Conservation (phyloP, 2,329 filamentous ascomycete species). For the Penicillium sp. region DNA sequence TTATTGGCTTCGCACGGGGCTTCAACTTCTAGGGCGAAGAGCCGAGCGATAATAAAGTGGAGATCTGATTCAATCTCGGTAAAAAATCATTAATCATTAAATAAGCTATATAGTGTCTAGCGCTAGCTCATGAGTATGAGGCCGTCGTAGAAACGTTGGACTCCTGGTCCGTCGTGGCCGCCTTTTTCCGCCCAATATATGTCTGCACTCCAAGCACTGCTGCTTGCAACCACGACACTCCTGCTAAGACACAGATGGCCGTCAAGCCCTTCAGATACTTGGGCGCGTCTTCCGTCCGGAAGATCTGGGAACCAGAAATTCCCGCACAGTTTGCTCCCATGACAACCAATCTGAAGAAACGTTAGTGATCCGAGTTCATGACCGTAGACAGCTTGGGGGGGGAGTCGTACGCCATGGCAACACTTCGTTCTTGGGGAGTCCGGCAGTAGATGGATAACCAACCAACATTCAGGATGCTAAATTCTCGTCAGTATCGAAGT, state of each 20-base stretch:
- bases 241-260: constrained; percentile 26
- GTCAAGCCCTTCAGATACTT: constrained; percentile 29
- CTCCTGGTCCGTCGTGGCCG: not conserved
- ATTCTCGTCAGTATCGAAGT: constrained; percentile 4
- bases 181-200: constrained; percentile 24
- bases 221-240: constrained; percentile 23
- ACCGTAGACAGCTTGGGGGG: not conserved
- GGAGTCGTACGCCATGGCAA: constrained; percentile 57
- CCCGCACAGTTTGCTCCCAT: constrained; percentile 64
- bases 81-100: not conserved
- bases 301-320: constrained; percentile 63
- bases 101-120: not conserved
- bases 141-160: not conserved
- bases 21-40: not conserved
- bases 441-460: constrained; percentile 60
- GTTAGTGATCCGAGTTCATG: not conserved
- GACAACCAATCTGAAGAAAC: constrained; percentile 45
- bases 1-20: too few relatives aligned
- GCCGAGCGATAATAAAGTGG: not conserved
- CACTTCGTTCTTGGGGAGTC: constrained; percentile 58
- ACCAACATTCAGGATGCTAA: constrained; percentile 54
- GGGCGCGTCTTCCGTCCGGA: constrained; percentile 38
- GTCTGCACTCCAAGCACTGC: constrained; percentile 22
- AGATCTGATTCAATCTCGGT: not conserved
- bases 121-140: not conserved